Evolutionary conservation across 2,329 filamentous ascomycete species (phyloP).

Genomic region (Ceratocystis diversiconidia): DNA sequence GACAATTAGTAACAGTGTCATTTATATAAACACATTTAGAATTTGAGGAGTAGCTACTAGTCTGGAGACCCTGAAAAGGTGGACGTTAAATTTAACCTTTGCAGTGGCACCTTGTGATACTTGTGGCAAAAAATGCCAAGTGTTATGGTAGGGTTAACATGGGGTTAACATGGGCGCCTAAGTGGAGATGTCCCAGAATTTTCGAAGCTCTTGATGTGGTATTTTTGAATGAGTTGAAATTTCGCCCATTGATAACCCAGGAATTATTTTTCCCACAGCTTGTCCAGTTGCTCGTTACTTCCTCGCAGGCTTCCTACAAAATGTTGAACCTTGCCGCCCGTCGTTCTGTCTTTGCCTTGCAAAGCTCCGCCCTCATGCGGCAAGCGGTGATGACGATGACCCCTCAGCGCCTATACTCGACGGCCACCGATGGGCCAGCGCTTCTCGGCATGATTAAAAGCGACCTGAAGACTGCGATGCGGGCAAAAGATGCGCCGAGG

Average conservation of each 20-base stretch:
- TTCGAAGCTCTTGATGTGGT: background rate
- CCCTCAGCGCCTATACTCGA: constrained; percentile 12
- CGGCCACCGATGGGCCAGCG: constrained; percentile 28
- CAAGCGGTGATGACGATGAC: background rate
- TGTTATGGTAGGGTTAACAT: no score
- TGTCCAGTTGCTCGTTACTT: background rate
- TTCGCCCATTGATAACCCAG: no score
- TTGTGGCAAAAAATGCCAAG: no score
- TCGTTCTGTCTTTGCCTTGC: constrained; percentile 2
- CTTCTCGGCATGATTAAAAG: constrained; percentile 40
- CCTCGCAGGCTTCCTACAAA: constrained; percentile 18
- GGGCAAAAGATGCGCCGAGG: constrained; percentile 47
- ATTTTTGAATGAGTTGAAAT: no score
- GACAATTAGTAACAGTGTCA: no score
- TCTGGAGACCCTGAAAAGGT: no score
- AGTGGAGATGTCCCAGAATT: background rate
- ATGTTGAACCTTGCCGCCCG: constrained; percentile 20
- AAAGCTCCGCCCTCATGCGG: background rate
- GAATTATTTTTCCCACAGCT: background rate
- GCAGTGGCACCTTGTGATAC: no score
- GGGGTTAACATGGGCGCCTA: no score
- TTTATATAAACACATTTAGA: no score
- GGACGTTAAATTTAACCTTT: no score
- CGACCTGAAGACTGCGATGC: constrained; percentile 54
- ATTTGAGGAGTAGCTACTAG: no score